These are phyloP conservation scores for Amanita rimosa DNA, from an alignment of 768 basidiomycete genomes.

Conservation along the genomic window DNA sequence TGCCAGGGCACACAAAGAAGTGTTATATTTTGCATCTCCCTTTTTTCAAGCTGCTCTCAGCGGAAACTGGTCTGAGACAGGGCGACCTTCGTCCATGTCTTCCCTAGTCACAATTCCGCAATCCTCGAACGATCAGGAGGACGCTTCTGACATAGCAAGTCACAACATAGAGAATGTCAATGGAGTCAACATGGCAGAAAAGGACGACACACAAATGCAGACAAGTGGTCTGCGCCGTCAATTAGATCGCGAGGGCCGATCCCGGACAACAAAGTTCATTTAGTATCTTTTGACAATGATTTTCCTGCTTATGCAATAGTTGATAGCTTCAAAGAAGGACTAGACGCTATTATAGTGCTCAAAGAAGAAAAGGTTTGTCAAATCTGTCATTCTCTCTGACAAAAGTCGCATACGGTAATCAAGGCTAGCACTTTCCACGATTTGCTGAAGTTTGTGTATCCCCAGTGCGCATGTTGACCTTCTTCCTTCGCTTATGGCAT, in stretches of 20 bases:
- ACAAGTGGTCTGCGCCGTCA: neutral
- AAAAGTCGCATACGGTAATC: neutral
- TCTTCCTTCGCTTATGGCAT: neutral
- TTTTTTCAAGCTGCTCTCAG: conserved; percentile 90
- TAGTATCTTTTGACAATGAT: neutral
- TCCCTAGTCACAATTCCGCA: conserved; percentile 81
- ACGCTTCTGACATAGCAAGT: neutral
- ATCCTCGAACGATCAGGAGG: conserved; percentile 25
- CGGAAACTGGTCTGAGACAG: conserved; percentile 89
- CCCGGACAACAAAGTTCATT: neutral
- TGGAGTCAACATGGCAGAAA: neutral
- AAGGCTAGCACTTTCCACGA: conserved; percentile 85
- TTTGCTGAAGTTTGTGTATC: conserved; percentile 88
- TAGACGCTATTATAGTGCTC: conserved; percentile 80
- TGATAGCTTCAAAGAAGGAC: conserved; percentile 34
- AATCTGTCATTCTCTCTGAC: neutral
- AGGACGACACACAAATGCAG: neutral
- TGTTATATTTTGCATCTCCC: conserved; percentile 86
- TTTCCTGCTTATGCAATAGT: conserved; percentile 25
- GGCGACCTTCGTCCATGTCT: conserved; percentile 66
- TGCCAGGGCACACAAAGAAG: conserved; percentile 81
- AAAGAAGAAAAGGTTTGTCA: conserved; percentile 71
- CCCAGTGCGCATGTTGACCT: conserved; percentile 53
- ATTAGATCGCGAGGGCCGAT: neutral
- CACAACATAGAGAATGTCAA: neutral